phyloP scores from a whole-genome alignment of 2,329 filamentous ascomycete genomes.

The Zelopaecilomyces penicillatus region DNA sequence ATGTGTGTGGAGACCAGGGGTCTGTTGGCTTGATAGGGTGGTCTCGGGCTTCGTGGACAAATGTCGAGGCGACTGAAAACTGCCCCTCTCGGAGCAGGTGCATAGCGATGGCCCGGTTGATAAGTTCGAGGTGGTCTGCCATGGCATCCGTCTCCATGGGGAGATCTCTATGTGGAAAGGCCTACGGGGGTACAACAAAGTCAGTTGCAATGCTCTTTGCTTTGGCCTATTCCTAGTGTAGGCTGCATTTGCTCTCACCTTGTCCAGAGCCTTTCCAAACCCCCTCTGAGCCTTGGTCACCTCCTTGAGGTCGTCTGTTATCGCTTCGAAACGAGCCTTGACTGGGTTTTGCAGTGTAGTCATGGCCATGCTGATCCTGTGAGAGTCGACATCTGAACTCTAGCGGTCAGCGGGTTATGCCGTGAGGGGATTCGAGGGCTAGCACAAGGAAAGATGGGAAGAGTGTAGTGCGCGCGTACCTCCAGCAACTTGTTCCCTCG shows the following conservation, averaged over 20 bases:
- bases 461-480: constrained; percentile 37
- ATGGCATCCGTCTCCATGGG: constrained; percentile 76
- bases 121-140: constrained; percentile 63
- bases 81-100: constrained; percentile 91
- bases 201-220: background rate
- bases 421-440: background rate
- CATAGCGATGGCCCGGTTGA: constrained; percentile 94
- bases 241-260: constrained; percentile 38
- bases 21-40: constrained; percentile 19
- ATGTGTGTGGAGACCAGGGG: constrained; percentile 11
- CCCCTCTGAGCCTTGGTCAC: constrained; percentile 74
- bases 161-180: constrained; percentile 47
- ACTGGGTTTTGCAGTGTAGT: constrained; percentile 81
- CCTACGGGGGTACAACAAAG: constrained; percentile 15
- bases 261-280: constrained; percentile 79
- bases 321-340: constrained; percentile 69
- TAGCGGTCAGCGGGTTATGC: background rate
- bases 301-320: constrained; percentile 74
- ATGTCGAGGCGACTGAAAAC: constrained; percentile 79
- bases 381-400: constrained; percentile 29
- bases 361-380: constrained; percentile 63
- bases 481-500: constrained; percentile 63
- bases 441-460: background rate
- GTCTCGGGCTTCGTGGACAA: constrained; percentile 61
- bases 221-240: no score